phyloP scores from a whole-genome alignment of 2,329 filamentous ascomycete species.

The Byssothecium circinans region DNA sequence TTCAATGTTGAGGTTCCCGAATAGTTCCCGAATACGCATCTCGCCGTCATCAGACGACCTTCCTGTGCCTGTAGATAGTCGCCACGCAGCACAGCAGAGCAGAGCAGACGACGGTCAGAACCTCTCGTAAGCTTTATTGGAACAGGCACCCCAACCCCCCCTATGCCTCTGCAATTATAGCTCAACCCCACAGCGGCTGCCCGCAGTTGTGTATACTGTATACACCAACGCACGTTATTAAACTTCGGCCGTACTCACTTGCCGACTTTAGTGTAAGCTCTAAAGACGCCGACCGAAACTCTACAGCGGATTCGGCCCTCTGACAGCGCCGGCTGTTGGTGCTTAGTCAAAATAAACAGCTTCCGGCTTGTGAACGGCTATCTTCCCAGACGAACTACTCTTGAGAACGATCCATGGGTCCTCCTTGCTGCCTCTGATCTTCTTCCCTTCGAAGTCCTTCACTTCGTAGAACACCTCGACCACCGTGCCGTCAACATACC shows the following conservation, averaged over 20 bases:
- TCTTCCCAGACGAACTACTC: constrained; percentile 44
- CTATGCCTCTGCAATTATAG: constrained; percentile 8
- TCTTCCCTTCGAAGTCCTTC: constrained; percentile 47
- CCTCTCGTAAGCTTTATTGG: constrained; percentile 12
- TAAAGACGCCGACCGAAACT: constrained; percentile 8
- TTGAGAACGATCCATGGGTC: constrained; percentile 49
- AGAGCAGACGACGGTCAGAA: constrained; percentile 2
- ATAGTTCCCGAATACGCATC: background rate
- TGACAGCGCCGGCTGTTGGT: background rate
- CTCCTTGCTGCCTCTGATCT: constrained; percentile 46
- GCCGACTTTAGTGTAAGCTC: constrained; percentile 11
- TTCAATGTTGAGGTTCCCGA: too few relatives aligned
- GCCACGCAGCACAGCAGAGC: constrained; percentile 15
- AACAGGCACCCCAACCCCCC: background rate
- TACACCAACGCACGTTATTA: constrained; percentile 16
- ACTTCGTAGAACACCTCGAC: constrained; percentile 46
- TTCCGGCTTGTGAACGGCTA: constrained; percentile 49
- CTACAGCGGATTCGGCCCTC: constrained; percentile 6
- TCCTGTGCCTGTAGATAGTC: constrained; percentile 13
- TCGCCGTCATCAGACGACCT: constrained; percentile 14
- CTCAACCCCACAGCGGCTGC: background rate
- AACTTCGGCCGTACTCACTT: constrained; percentile 6
- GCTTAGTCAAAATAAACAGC: constrained; percentile 47
- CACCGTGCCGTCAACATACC: constrained; percentile 47
- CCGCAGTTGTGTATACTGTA: background rate